Base-by-base conservation (phyloP, 176 grass and related monocot species). In the Aegilops longissima region DNA sequence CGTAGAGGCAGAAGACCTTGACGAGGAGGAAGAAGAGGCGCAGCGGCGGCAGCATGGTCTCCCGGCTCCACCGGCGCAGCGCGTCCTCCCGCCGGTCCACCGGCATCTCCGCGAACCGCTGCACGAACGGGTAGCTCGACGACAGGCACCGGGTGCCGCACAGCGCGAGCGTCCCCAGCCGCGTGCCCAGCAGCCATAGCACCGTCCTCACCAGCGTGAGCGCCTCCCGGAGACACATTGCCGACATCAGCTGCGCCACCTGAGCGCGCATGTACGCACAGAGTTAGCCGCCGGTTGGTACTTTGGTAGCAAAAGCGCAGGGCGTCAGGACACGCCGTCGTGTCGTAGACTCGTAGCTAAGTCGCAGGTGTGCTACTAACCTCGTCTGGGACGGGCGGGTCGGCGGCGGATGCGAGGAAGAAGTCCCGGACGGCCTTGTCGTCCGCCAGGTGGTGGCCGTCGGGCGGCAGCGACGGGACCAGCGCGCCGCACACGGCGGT, bases 171-270 rank as follows among this genome's bases (percentile, higher is more conserved):
- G 96, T 91, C 11, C 96, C 96, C 5, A 94, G 75, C 35, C 89
- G 87, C 61, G 86, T 96, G 31, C 88, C 69, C 54, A 98, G 94
- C 45, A 94, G 58, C 94, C 97, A 96, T 61, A 98, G 77, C 52
- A 96, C 52, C 27, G 90, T 14, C 80, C 76, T 84, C 76, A 96
- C 92, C 73, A 98, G 87, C 63, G 77, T 72, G n/a, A 78, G 59
- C 14, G 82, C 90, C 61, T 94, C 92, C 13, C 77, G 93, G 25
- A 88, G 72, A 54, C 92, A 90, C 82, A 82, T 85, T 85, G 49
- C 87, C 4, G 85, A 76, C 92, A 98, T 76, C 16, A 86, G 62
- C 80, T 96, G 90, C 61, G 97, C 97, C 40, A 93, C 92, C 93
- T 95, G 79, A 21, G 84, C 61, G 47, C 27, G 27, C 63, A 1